Base-by-base conservation (phyloP, 2,329 filamentous ascomycete genomes). In the Byssoonygena ceratinophila region DNA sequence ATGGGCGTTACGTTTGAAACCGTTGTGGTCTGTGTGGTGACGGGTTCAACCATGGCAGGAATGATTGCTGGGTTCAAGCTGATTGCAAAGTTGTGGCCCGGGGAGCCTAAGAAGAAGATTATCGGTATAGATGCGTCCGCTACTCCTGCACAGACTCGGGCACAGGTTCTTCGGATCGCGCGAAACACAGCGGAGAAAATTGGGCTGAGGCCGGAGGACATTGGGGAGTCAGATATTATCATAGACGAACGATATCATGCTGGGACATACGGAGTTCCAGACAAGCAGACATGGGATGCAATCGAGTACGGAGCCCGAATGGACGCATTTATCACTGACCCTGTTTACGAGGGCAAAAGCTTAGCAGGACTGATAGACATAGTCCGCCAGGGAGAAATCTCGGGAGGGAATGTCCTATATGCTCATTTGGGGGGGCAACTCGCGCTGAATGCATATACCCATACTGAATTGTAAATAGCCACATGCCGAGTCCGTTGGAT, bases 281-380 rank as follows among this genome's bases (percentile, higher is more conserved):
- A 84, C 58, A 68, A 79, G 63, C 70, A 71, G 60, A 87, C 84
- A 1, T 74, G 83, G 46, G 80, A 80, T 29, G 83, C 83, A 0
- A 87, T 87, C 63, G 77, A 76, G 64, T 81, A 84, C 61, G 81
- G 80, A 4, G 84, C 84, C 0, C 66, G 71, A 54, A 85, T 79
- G 1, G 84, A 87, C 69, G 84, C 78, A 0, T 82, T 87, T 59
- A 84, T 87, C 57, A 87, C 83, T 0, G 84, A 87, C 62, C 84
- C 83, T 0, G 84, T 87, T 1, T 87, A 87, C 61, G 83, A 86
- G 68, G 84, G 84, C 1, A 87, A 87, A 76, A 84, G 80, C 59
- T 68, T 87, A 64, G 82, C 82, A 3, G 84, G 83, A 0, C 76
- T 87, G 81, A 78, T 86, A 59, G 81, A 82, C 63, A 68, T 86